Evolutionary conservation across 306 rosid species (phyloP).

Genomic region (Vicia faba): DNA sequence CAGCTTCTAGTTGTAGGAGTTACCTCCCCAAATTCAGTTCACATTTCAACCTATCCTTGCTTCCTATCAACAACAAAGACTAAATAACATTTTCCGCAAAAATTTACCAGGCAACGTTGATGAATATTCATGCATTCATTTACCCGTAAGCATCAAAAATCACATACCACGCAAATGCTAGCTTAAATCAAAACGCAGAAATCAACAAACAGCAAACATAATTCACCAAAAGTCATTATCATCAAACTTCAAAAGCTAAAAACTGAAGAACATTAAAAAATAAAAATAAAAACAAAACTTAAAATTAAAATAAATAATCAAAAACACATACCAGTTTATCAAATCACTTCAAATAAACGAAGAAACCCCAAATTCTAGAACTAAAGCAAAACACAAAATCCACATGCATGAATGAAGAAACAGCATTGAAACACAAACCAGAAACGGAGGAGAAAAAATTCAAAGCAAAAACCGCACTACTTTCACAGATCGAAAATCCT

Average conservation of each 20-base stretch:
- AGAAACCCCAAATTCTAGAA: conserved; percentile 5
- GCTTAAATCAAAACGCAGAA: conserved; percentile 25
- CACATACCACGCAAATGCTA: conserved; percentile 5
- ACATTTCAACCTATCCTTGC: not conserved
- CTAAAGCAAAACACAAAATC: conserved; percentile 28
- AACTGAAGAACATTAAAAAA: not conserved
- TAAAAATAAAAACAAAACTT: not conserved
- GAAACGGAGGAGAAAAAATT: conserved; percentile 32
- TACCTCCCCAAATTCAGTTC: not conserved
- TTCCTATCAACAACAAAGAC: conserved; percentile 14
- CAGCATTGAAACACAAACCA: conserved; percentile 29
- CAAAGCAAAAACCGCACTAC: conserved; percentile 23
- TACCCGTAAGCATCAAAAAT: conserved; percentile 9
- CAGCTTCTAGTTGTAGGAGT: not conserved
- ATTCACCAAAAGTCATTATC: conserved; percentile 1
- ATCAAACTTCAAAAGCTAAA: not conserved
- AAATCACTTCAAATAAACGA: conserved; percentile 19
- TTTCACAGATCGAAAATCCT: conserved; percentile 39
- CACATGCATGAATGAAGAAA: conserved; percentile 49
- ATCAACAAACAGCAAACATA: not conserved
- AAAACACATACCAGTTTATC: conserved; percentile 9
- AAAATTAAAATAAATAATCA: not conserved
- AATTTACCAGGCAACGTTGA: conserved; percentile 8
- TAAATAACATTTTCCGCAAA: conserved; percentile 12
- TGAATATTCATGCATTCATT: not conserved